phyloP scores from a whole-genome alignment of 2,329 filamentous ascomycete genomes.

The Aureobasidium uvarum region DNA sequence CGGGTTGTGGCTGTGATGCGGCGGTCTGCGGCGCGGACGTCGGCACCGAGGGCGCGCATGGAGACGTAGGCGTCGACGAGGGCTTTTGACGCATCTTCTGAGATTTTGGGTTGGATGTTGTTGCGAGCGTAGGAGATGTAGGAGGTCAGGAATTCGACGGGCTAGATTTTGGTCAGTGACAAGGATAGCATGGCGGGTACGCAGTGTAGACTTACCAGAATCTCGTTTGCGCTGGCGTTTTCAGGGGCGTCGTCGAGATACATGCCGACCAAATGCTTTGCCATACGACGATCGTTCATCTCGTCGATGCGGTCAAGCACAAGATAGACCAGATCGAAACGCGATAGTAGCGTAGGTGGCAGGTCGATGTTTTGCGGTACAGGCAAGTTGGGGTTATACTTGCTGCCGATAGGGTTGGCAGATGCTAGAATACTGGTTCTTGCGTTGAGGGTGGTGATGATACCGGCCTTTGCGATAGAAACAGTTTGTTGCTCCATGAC shows the following conservation, averaged over 20 bases:
- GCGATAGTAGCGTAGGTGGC: conserved; percentile 87
- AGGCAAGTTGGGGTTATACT: conserved; percentile 93
- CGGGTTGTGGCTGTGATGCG: conserved; percentile 97
- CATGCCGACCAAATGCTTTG: conserved; percentile 91
- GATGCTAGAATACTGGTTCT: conserved; percentile 95
- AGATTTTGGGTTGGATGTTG: conserved; percentile 79
- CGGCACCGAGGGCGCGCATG: conserved; percentile 83
- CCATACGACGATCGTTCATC: conserved; percentile 79
- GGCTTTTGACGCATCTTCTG: conserved; percentile 74
- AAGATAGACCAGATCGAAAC: conserved; percentile 96
- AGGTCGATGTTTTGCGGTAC: conserved; percentile 98
- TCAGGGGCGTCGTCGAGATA: conserved; percentile 94
- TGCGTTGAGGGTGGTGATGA: conserved; percentile 94
- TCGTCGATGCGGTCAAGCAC: conserved; percentile 94
- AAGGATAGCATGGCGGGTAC: background rate
- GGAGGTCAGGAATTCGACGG: conserved; percentile 89
- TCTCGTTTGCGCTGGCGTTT: conserved; percentile 73
- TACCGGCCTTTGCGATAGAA: conserved; percentile 86
- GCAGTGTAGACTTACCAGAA: conserved; percentile 62
- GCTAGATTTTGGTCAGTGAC: conserved; percentile 50
- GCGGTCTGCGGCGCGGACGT: conserved; percentile 76
- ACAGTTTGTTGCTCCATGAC: conserved; percentile 89
- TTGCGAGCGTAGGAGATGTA: conserved; percentile 97
- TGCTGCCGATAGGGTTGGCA: conserved; percentile 95
- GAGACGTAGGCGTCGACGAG: conserved; percentile 85